Conservation (phyloP, 495 filamentous ascomycete species). For the Cladorrhinum samala region DNA sequence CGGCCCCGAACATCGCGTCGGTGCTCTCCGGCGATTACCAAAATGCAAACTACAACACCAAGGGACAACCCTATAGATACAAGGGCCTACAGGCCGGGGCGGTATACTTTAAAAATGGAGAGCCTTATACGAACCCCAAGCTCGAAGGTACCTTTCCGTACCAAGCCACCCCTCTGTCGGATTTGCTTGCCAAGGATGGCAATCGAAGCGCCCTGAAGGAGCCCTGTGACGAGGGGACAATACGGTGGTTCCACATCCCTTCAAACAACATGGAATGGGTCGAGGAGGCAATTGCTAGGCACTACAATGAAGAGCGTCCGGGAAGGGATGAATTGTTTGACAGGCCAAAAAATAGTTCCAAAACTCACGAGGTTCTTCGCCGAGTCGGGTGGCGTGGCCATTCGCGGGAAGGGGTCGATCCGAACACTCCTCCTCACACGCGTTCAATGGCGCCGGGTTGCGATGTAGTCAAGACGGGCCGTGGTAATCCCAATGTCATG, state of each 20-base stretch:
- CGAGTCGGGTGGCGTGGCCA: constrained; percentile 13
- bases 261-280: constrained; percentile 13
- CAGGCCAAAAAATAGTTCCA: constrained; percentile 5
- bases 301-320: constrained; percentile 13
- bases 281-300: constrained; percentile 13
- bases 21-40: background rate
- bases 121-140: constrained; percentile 3
- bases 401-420: constrained; percentile 6
- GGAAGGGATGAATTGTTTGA: constrained; percentile 10
- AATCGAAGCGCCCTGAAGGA: constrained; percentile 7
- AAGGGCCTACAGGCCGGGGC: constrained; percentile 11
- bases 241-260: constrained; percentile 13
- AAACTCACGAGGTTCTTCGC: constrained; percentile 12
- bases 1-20: constrained; percentile 1
- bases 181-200: constrained; percentile 9
- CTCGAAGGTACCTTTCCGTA: constrained; percentile 11
- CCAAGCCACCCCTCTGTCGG: constrained; percentile 9
- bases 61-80: constrained; percentile 6
- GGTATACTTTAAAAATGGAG: constrained; percentile 10
- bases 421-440: constrained; percentile 7
- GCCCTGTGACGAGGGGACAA: constrained; percentile 8
- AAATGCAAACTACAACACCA: background rate
- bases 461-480: constrained; percentile 3
- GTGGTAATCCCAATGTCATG: constrained; percentile 4
- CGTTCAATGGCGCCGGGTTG: constrained; percentile 7